These are phyloP conservation scores for Sechiopsis laciniata DNA, from an alignment of 306 rosid genomes.

Conservation along the genomic window DNA sequence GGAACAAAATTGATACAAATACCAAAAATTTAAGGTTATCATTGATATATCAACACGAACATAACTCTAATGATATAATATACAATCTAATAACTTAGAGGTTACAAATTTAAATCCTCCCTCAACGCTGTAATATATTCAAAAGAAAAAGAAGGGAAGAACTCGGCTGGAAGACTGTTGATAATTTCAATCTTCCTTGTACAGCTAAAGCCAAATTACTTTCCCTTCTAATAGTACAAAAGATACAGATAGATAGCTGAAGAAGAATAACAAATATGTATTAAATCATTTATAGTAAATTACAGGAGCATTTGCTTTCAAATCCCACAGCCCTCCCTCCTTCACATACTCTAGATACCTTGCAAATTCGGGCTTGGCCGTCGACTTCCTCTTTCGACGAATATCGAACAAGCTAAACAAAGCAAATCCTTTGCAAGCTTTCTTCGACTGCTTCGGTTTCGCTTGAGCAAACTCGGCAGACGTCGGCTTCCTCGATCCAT, in stretches of 20 bases:
- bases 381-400: constrained; percentile 46
- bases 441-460: constrained; percentile 41
- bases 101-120: too few species aligned
- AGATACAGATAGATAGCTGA: not conserved
- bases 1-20: too few species aligned
- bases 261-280: not conserved
- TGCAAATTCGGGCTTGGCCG: constrained; percentile 49
- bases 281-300: constrained; percentile 41
- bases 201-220: not conserved
- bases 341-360: constrained; percentile 57
- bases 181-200: not conserved
- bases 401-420: constrained; percentile 37
- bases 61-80: too few species aligned
- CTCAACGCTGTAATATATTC: not conserved
- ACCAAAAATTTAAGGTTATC: too few species aligned
- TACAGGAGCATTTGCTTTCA: constrained; percentile 42
- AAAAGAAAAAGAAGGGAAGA: not conserved
- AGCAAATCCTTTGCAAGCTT: constrained; percentile 38
- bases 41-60: too few species aligned
- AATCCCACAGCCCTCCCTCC: constrained; percentile 69
- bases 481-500: constrained; percentile 11
- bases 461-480: constrained; percentile 28
- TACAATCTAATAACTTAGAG: too few species aligned
- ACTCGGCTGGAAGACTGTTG: not conserved
- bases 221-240: not conserved